These are phyloP conservation scores for Durotheca rogersii DNA, from an alignment of 495 filamentous ascomycete genomes.

Conservation along the genomic window DNA sequence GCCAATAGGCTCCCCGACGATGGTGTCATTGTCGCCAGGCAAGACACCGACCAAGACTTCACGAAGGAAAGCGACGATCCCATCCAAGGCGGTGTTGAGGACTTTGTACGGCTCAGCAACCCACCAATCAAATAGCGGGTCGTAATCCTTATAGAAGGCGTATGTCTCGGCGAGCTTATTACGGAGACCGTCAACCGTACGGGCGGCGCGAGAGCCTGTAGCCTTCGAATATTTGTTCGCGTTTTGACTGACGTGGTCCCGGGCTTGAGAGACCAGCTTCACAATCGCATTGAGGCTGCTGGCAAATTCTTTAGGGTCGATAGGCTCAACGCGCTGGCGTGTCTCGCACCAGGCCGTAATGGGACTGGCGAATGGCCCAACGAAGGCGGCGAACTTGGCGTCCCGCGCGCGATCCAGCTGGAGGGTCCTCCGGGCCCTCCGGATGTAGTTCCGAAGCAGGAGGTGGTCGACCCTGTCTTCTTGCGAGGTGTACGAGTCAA, in stretches of 20 bases:
- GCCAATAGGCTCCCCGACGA: conserved; percentile 54
- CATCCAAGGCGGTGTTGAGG: conserved; percentile 34
- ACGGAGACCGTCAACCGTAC: conserved; percentile 37
- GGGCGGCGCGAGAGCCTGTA: conserved; percentile 46
- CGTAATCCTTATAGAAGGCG: conserved; percentile 49
- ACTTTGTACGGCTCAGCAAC: conserved; percentile 39
- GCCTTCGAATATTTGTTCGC: conserved; percentile 38
- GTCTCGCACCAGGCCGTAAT: conserved; percentile 45
- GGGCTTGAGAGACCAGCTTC: conserved; percentile 25
- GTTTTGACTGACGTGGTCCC: conserved; percentile 25
- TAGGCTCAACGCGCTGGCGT: conserved; percentile 37
- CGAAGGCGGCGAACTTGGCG: conserved; percentile 33
- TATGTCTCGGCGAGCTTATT: conserved; percentile 42
- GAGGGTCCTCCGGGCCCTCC: conserved; percentile 36
- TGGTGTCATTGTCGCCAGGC: conserved; percentile 41
- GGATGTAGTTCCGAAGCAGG: conserved; percentile 44
- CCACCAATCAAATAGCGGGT: conserved; percentile 55
- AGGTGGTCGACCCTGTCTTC: conserved; percentile 46
- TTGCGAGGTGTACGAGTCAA: conserved; percentile 39
- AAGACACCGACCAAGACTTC: conserved; percentile 45
- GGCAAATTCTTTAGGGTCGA: conserved; percentile 39
- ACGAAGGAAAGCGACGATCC: conserved; percentile 33
- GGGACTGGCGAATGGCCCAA: conserved; percentile 40
- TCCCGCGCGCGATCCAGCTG: conserved; percentile 40
- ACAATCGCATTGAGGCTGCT: conserved; percentile 33